Evolutionary conservation across 2,329 filamentous ascomycete species (phyloP).

Genomic region (Aspergillus awamori): DNA sequence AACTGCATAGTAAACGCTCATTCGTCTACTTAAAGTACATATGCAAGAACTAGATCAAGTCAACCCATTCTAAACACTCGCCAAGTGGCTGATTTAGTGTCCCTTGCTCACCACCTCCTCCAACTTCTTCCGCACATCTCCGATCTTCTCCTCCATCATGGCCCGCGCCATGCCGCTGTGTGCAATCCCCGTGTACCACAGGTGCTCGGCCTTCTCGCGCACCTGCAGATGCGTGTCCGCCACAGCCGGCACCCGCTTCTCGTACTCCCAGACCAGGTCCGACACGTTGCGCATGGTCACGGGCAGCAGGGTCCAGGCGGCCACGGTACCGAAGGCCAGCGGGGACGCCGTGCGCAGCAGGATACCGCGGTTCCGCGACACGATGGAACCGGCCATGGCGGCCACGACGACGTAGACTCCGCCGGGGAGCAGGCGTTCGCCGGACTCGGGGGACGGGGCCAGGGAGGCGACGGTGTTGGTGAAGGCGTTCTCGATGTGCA

Average conservation of each 20-base stretch:
- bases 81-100: slow-evolving; percentile 56
- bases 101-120: slow-evolving; percentile 93
- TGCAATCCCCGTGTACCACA: slow-evolving; percentile 72
- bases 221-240: slow-evolving; percentile 77
- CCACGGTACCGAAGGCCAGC: slow-evolving; percentile 75
- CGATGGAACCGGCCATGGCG: slow-evolving; percentile 91
- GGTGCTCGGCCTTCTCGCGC: slow-evolving; percentile 68
- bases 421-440: slow-evolving; percentile 87
- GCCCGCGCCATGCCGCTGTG: slow-evolving; percentile 71
- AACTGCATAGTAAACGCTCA: background rate
- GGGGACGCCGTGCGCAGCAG: slow-evolving; percentile 77
- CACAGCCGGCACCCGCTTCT: slow-evolving; percentile 82
- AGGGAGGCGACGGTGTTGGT: slow-evolving; percentile 86
- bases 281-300: slow-evolving; percentile 88
- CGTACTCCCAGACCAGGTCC: slow-evolving; percentile 86
- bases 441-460: slow-evolving; percentile 80
- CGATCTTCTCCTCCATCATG: slow-evolving; percentile 80
- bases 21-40: slow-evolving; percentile 21
- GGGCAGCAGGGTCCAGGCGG: slow-evolving; percentile 82
- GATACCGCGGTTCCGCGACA: slow-evolving; percentile 84
- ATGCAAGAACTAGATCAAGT: slow-evolving; percentile 15
- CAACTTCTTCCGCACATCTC: slow-evolving; percentile 71
- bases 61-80: slow-evolving; percentile 12
- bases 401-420: slow-evolving; percentile 90
- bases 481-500: slow-evolving; percentile 85